Percentiles rank a stretch among this genome's conserved stretches.
These are phyloP conservation scores for Candida wancherniae DNA, from an alignment of 805 yeast genomes.

Conservation along the genomic window DNA sequence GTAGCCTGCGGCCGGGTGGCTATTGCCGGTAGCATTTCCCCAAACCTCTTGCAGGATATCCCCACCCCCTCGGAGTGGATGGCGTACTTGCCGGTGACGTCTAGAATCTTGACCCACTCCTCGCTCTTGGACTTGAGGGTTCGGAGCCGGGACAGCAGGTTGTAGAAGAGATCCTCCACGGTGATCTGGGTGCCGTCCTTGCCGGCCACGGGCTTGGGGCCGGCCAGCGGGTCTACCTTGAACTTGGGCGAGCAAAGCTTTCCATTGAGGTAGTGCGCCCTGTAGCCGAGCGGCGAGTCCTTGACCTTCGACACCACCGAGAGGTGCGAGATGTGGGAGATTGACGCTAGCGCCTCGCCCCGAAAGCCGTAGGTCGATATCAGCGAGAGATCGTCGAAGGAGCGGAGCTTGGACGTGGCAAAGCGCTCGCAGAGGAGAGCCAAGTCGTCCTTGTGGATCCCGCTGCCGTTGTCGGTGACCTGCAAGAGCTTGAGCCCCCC, in stretches of 20 bases:
- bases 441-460: slow-evolving; percentile 70
- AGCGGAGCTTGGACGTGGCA: slow-evolving; percentile 78
- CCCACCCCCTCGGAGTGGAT: slow-evolving; percentile 68
- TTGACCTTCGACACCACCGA: slow-evolving; percentile 71
- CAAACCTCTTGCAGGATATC: slow-evolving; percentile 73
- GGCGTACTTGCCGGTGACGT: slow-evolving; percentile 79
- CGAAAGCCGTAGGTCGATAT: slow-evolving; percentile 88
- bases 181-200: slow-evolving; percentile 77
- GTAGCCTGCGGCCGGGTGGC: slow-evolving; percentile 48
- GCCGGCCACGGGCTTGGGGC: slow-evolving; percentile 78
- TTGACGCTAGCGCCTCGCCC: slow-evolving; percentile 94
- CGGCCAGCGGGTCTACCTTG: slow-evolving; percentile 27
- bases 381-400: slow-evolving; percentile 67
- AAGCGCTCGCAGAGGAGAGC: slow-evolving; percentile 82
- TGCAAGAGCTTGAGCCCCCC: slow-evolving; percentile 88
- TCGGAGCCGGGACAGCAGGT: slow-evolving; percentile 71
- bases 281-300: slow-evolving; percentile 64
- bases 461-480: slow-evolving; percentile 84
- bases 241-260: slow-evolving; percentile 42
- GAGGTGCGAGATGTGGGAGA: slow-evolving; percentile 82
- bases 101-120: slow-evolving; percentile 72
- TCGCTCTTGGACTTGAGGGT: slow-evolving; percentile 64
- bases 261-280: slow-evolving; percentile 65
- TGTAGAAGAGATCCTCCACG: slow-evolving; percentile 87
- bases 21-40: slow-evolving; percentile 68